Evolutionary conservation across 257 asterid genomes (phyloP).

Genomic region (Cordia subcordata): DNA sequence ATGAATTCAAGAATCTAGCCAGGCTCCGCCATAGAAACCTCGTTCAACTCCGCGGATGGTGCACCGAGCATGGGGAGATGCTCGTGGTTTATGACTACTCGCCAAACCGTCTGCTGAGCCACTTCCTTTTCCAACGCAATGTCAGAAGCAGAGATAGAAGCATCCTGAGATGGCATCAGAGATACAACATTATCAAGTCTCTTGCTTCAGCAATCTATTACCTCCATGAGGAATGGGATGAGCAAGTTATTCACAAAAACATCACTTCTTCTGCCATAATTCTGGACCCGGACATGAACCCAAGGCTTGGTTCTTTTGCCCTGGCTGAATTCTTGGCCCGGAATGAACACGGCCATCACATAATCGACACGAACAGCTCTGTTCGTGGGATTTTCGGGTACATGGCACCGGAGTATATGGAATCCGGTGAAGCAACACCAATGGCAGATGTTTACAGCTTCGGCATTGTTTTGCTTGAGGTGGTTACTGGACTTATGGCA

Average conservation of each 20-base stretch:
- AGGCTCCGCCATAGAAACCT: constrained; percentile 79
- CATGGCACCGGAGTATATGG: constrained; percentile 80
- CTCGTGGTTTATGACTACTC: constrained; percentile 82
- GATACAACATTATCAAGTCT: constrained; percentile 69
- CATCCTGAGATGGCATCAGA: constrained; percentile 43
- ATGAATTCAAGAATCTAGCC: constrained; percentile 67
- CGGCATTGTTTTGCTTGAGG: constrained; percentile 82
- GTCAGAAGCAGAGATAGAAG: constrained; percentile 1
- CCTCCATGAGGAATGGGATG: constrained; percentile 98
- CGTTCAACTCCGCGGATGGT: constrained; percentile 92
- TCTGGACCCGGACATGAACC: constrained; percentile 72
- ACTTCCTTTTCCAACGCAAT: constrained; percentile 48
- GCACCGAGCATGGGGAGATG: constrained; percentile 99
- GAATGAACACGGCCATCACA: constrained; percentile 64
- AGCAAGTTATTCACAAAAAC: constrained; percentile 80
- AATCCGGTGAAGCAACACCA: constrained; percentile 73
- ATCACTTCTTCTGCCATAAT: constrained; percentile 82
- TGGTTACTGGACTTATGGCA: constrained; percentile 68
- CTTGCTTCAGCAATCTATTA: constrained; percentile 83
- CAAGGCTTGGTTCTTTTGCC: constrained; percentile 84
- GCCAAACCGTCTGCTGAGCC: constrained; percentile 41
- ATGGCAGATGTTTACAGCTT: constrained; percentile 92
- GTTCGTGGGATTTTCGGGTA: constrained; percentile 84
- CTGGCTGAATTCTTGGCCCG: constrained; percentile 82
- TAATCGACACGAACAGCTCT: constrained; percentile 46